These are phyloP conservation scores for Penicillium sp. DNA, from an alignment of 2,329 filamentous ascomycete species.

Conservation along the genomic window DNA sequence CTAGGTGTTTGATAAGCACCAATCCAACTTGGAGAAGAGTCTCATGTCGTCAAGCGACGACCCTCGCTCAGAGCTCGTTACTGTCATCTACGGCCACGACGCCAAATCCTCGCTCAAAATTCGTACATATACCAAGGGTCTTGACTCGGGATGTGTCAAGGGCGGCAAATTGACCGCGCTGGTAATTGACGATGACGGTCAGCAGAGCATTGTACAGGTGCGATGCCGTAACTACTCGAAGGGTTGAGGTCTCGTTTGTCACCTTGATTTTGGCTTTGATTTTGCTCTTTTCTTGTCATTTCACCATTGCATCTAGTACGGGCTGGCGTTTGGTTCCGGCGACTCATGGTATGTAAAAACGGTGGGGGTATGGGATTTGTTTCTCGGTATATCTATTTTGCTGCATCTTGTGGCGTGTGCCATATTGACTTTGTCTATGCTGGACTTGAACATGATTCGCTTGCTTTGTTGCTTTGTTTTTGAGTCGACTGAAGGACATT, in stretches of 20 bases:
- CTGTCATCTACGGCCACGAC: constrained; percentile 88
- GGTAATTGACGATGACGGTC: constrained; percentile 66
- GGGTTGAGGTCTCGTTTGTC: constrained; percentile 6
- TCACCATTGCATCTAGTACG: constrained; percentile 3
- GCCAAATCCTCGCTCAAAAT: constrained; percentile 71
- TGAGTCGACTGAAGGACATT: neutral
- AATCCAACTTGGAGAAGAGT: constrained; percentile 35
- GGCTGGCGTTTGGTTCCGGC: constrained; percentile 3
- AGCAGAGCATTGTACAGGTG: constrained; percentile 47
- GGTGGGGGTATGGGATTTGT: neutral
- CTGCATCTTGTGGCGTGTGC: neutral
- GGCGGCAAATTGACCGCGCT: constrained; percentile 78
- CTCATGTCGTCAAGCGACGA: constrained; percentile 21
- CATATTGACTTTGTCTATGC: neutral
- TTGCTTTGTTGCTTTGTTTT: neutral
- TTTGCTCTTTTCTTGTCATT: neutral
- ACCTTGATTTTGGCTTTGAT: neutral
- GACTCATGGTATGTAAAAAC: neutral
- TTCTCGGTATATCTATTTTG: constrained; percentile 1
- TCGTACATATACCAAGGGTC: constrained; percentile 74
- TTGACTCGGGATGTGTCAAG: constrained; percentile 81
- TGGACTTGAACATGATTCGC: neutral
- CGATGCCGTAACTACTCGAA: constrained; percentile 42
- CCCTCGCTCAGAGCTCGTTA: constrained; percentile 51
- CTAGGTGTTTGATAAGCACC: constrained; percentile 58